A percentile compares a stretch with the other conserved stretches of the same genome.
phyloP scores from a whole-genome alignment of 1,284 basidiomycete genomes.

The Moesziomyces aphidis region DNA sequence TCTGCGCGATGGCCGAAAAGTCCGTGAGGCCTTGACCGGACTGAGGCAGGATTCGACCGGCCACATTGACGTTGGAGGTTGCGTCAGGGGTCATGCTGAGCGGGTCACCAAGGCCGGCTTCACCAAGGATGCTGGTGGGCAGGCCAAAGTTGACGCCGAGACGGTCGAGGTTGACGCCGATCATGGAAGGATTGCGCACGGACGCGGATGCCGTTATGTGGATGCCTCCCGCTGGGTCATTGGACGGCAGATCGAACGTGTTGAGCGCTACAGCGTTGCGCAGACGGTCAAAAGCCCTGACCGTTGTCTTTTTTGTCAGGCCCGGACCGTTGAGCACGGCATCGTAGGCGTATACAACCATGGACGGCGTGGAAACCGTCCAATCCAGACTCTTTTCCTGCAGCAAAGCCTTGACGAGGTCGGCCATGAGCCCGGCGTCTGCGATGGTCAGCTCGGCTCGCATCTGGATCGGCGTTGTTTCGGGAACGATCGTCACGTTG shows the following conservation, averaged over 20 bases:
- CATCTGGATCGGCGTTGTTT: conserved; percentile 74
- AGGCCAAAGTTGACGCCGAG: conserved; percentile 76
- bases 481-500: conserved; percentile 69
- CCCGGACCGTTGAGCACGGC: conserved; percentile 72
- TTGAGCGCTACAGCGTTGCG: conserved; percentile 75
- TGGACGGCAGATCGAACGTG: conserved; percentile 77
- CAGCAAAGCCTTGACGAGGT: conserved; percentile 77
- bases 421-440: conserved; percentile 74
- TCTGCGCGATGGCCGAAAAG: conserved; percentile 78
- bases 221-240: conserved; percentile 80
- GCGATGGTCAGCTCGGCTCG: conserved; percentile 75
- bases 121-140: conserved; percentile 74
- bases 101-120: conserved; percentile 71
- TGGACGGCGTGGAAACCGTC: conserved; percentile 77
- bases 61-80: conserved; percentile 73
- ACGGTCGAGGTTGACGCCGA: conserved; percentile 76
- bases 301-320: conserved; percentile 74
- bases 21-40: conserved; percentile 71
- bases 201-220: conserved; percentile 76
- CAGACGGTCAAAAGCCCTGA: conserved; percentile 79
- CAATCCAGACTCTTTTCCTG: conserved; percentile 78
- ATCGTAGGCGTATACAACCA: conserved; percentile 72
- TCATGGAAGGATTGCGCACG: conserved; percentile 79
- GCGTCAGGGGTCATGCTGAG: conserved; percentile 74
- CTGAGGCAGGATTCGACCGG: conserved; percentile 77